phyloP scores from a whole-genome alignment of 2,329 filamentous ascomycete genomes.

The Monilinia fructicola region DNA sequence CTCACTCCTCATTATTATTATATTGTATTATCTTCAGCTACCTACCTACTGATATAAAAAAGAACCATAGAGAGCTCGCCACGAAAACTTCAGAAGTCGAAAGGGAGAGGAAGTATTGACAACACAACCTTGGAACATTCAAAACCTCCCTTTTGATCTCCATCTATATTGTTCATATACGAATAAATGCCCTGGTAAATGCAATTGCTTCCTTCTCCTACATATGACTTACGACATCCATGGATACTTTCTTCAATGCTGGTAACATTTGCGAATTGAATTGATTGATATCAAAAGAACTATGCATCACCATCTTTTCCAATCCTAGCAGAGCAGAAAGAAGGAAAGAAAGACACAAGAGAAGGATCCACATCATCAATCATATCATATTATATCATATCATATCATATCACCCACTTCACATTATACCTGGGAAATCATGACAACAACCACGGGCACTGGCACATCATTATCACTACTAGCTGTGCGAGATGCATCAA shows the following conservation, averaged over 20 bases:
- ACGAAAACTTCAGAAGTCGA: slow-evolving; percentile 13
- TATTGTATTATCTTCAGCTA: no score
- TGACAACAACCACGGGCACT: neutral
- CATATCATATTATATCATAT: no score
- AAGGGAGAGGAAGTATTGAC: neutral
- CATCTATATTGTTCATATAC: slow-evolving; percentile 2
- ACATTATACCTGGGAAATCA: neutral
- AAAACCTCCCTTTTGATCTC: neutral
- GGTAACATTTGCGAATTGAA: slow-evolving; percentile 9
- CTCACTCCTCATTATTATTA: no score
- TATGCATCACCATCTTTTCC: neutral
- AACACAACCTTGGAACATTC: neutral
- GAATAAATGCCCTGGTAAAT: slow-evolving; percentile 15
- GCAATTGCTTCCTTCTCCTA: slow-evolving; percentile 1
- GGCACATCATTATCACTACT: neutral
- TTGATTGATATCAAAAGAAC: neutral
- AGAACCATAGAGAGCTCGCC: slow-evolving; percentile 19
- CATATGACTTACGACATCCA: neutral
- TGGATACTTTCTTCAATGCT: neutral
- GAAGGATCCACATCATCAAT: slow-evolving; percentile 17
- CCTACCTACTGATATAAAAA: neutral
- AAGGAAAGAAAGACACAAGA: neutral
- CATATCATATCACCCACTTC: no score
- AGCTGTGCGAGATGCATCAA: slow-evolving; percentile 15
- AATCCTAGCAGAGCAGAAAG: neutral